phyloP scores from a whole-genome alignment of 1,284 basidiomycete genomes.

The Cutaneotrichosporon dermatis region DNA sequence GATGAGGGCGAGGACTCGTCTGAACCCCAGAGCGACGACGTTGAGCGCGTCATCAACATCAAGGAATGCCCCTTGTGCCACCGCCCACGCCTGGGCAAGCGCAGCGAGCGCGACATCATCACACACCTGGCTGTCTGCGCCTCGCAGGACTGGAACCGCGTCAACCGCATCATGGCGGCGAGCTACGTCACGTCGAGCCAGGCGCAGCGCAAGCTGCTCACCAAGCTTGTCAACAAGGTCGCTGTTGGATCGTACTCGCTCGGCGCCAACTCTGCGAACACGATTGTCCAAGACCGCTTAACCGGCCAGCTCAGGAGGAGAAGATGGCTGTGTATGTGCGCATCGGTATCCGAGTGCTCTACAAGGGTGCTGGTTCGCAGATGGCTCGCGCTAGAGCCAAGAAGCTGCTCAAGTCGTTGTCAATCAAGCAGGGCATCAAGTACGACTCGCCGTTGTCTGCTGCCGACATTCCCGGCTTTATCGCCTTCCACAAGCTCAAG shows the following conservation, averaged over 20 bases:
- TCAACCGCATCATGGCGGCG: conserved; percentile 83
- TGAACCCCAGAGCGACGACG: conserved; percentile 31
- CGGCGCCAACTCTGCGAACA: conserved; percentile 81
- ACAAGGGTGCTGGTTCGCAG: conserved; percentile 82
- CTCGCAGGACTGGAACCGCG: conserved; percentile 82
- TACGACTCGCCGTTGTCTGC: conserved; percentile 82
- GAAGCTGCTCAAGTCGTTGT: conserved; percentile 77
- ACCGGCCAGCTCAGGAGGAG: conserved; percentile 94
- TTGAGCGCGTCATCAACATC: conserved; percentile 90
- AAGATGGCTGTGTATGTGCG: conserved; percentile 88
- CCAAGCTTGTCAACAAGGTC: conserved; percentile 79
- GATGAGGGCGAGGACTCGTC: conserved; percentile 13
- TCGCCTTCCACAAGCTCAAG: conserved; percentile 84
- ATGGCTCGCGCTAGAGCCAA: conserved; percentile 88
- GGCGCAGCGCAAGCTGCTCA: conserved; percentile 95
- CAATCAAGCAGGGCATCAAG: conserved; percentile 91
- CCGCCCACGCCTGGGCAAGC: conserved; percentile 73
- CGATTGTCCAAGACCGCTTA: conserved; percentile 85
- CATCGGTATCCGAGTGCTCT: conserved; percentile 83
- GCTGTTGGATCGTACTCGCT: conserved; percentile 80
- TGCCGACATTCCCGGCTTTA: conserved; percentile 78
- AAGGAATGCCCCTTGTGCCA: conserved; percentile 92
- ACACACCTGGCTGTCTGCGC: conserved; percentile 92
- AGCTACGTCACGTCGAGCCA: conserved; percentile 94
- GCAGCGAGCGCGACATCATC: conserved; percentile 87